Evolutionary conservation across 768 basidiomycete genomes (phyloP).

Genomic region (Russula griseocarnosa): DNA sequence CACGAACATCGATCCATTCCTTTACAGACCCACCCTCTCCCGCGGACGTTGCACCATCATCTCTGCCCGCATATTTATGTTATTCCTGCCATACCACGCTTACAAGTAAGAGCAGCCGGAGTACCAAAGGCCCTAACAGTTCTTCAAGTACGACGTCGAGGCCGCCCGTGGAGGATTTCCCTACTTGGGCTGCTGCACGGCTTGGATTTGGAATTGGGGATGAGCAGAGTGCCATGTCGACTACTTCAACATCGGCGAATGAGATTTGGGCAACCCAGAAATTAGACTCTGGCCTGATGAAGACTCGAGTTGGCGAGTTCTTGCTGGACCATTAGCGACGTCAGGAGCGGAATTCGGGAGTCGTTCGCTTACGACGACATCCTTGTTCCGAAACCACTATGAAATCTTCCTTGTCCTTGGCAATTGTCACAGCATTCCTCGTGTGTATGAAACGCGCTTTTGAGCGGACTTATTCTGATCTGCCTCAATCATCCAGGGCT

Average conservation of each 20-base stretch:
- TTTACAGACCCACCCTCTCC: constrained; percentile 34
- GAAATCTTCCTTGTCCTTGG: no score
- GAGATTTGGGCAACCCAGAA: constrained; percentile 37
- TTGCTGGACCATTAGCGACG: constrained; percentile 37
- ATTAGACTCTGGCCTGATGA: constrained; percentile 39
- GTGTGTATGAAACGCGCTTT: no score
- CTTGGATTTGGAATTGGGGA: not conserved
- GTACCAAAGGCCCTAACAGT: constrained; percentile 31
- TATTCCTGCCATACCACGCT: constrained; percentile 61
- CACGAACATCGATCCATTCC: constrained; percentile 65
- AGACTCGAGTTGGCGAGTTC: constrained; percentile 39
- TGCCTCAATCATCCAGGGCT: constrained; percentile 12
- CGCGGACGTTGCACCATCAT: constrained; percentile 19
- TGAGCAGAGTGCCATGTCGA: not conserved
- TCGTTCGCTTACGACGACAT: no score
- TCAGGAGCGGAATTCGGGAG: no score
- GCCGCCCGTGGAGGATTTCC: constrained; percentile 17
- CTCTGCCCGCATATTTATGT: constrained; percentile 47
- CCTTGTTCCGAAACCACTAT: no score
- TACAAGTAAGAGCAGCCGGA: constrained; percentile 53
- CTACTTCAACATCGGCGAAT: not conserved
- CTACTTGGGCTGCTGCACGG: constrained; percentile 29
- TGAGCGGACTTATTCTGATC: no score
- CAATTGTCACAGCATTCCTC: no score
- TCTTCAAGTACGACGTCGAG: not conserved